phyloP scores from a whole-genome alignment of 1,139 yeast species.

The Blastobotrys buckinghamii region DNA sequence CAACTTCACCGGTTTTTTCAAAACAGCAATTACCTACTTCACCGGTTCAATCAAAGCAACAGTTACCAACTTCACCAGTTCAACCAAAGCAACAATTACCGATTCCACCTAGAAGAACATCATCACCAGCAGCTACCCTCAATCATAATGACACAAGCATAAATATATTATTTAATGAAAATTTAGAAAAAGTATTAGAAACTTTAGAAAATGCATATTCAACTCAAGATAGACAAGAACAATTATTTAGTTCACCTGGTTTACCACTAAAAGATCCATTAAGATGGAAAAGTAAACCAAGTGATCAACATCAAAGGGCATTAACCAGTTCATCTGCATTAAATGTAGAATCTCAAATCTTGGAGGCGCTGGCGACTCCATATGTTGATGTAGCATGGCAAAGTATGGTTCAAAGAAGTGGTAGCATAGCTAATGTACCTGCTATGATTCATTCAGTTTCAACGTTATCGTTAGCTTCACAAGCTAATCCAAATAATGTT shows the following conservation, averaged over 20 bases:
- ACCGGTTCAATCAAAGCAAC: background rate
- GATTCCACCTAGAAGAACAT: background rate
- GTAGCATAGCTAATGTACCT: slow-evolving; percentile 16
- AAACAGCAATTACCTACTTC: background rate
- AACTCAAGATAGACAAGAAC: slow-evolving; percentile 4
- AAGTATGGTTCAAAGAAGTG: slow-evolving; percentile 20
- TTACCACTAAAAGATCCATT: background rate
- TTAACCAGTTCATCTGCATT: slow-evolving; percentile 22
- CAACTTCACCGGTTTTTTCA: background rate
- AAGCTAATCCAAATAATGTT: background rate
- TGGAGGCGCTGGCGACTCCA: slow-evolving; percentile 30
- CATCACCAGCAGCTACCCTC: background rate
- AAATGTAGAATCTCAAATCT: slow-evolving; percentile 31
- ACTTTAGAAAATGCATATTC: slow-evolving; percentile 11
- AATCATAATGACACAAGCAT: background rate
- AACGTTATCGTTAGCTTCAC: slow-evolving; percentile 16
- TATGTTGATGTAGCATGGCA: slow-evolving; percentile 26
- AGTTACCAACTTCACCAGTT: background rate
- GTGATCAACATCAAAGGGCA: slow-evolving; percentile 17
- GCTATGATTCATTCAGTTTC: slow-evolving; percentile 21
- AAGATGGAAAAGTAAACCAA: background rate
- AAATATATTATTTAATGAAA: slow-evolving; percentile 6
- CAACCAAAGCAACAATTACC: background rate
- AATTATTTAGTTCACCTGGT: slow-evolving; percentile 7
- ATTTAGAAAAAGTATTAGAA: slow-evolving; percentile 9